Evolutionary conservation across 441 rosid species (phyloP), one percentile per base, ranked within the genome.

Genomic region (Pelargonium myrrhifolium): DNA sequence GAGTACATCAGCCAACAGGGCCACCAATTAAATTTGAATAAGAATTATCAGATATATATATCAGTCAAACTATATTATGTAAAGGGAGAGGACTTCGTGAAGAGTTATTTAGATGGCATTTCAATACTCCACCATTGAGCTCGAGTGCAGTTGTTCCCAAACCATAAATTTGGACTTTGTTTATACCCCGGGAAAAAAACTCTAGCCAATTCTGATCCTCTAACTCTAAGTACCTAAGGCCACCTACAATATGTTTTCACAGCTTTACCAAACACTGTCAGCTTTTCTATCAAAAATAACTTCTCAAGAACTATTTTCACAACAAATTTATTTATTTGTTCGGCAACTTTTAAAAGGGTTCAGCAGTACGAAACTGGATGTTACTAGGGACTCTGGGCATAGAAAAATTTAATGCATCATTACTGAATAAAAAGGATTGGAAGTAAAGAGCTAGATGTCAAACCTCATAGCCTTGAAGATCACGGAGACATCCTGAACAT

Each of bases 381-480:
- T 42, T 42, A 42, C 39, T 35, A 7, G 12, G 14, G 47, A 42
- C 47, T 26, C 11, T 59, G 51, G 18, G 37, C 22, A 31, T 58
- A 37, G 24, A 61, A 18, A 39, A 28, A 22, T 55, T 42, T 1
- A 20, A 55, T 55, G 60, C 12, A 20, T 55, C 60, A 21, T 21
- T 1, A 10, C 31, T 21, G 51, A 66, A 56, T 43, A 65, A 3
- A 51, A 59, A 45, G 74, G 64, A 37, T 49, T 12, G 40, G 66
- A 69, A 55, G 43, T 58, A 55, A 55, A 28, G 63, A 69, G 72
- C 56, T 60, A 65, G 75, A 79, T 18, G 62, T 82, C 90, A 70
- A 79, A 95, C 99, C 99, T 92, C 79, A 79, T 53, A 6, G 89
- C 97, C 73, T 39, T 35, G 75, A 95, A 95, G 68, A 89, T 85